Conservation (phyloP, 2,329 filamentous ascomycete genomes). For the Sordariomycetes sp. region DNA sequence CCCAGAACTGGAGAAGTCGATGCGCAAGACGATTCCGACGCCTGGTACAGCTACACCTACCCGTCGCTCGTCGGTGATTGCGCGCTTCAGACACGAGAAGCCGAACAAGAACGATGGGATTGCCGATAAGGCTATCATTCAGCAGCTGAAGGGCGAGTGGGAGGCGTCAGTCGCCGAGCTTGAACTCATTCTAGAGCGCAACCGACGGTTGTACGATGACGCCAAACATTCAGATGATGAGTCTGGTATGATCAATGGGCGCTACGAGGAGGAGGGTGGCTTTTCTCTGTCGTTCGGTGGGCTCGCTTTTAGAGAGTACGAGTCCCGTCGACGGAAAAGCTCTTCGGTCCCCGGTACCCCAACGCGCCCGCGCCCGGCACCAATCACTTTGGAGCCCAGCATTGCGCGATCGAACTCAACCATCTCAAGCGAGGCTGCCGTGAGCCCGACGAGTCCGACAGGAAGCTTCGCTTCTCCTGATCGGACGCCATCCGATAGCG, state of each 20-base stretch:
- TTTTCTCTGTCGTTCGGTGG: slow-evolving; percentile 26
- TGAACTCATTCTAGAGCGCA: slow-evolving; percentile 24
- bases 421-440: slow-evolving; percentile 24
- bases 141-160: slow-evolving; percentile 29
- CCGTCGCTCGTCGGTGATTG: slow-evolving; percentile 24
- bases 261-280: slow-evolving; percentile 15
- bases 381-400: slow-evolving; percentile 7
- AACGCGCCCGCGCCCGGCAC: slow-evolving; percentile 8
- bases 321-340: slow-evolving; percentile 14
- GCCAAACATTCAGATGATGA: slow-evolving; percentile 7
- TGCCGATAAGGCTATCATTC: slow-evolving; percentile 22
- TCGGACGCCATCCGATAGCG: slow-evolving; percentile 26
- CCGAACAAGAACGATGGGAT: slow-evolving; percentile 9
- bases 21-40: slow-evolving; percentile 21
- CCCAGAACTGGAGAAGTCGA: slow-evolving; percentile 22
- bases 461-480: slow-evolving; percentile 23
- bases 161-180: slow-evolving; percentile 22
- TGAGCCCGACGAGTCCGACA: slow-evolving; percentile 25
- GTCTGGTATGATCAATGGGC: slow-evolving; percentile 9
- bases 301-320: slow-evolving; percentile 20
- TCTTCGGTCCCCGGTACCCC: slow-evolving; percentile 11
- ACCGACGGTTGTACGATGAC: slow-evolving; percentile 18
- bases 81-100: slow-evolving; percentile 22
- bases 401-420: slow-evolving; percentile 17
- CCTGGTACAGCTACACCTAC: slow-evolving; percentile 15